Evolutionary conservation across 148 eudicot species (phyloP).

Genomic region (Amaranthus hypochondriacus): DNA sequence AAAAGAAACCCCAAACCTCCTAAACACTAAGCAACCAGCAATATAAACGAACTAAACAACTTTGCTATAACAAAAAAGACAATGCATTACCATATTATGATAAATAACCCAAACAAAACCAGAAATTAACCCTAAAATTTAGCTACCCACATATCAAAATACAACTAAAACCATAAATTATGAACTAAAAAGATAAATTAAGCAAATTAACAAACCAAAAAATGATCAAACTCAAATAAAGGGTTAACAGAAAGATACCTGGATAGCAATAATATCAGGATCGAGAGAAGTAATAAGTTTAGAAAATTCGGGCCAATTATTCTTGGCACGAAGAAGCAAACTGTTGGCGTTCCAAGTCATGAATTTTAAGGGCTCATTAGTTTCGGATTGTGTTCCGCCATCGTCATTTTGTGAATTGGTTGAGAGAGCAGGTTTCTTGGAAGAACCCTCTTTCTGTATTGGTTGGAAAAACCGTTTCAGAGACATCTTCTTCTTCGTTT

Average conservation of each 20-base stretch:
- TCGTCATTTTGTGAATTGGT: conserved; percentile 21
- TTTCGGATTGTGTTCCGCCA: conserved; percentile 15
- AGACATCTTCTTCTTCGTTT: no score
- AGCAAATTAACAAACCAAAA: conserved; percentile 22
- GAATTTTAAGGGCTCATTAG: conserved; percentile 75
- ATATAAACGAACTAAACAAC: no score
- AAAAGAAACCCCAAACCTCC: no score
- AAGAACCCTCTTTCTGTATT: conserved; percentile 61
- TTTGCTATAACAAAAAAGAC: no score
- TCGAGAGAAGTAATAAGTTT: conserved; percentile 58
- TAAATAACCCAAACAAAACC: neutral
- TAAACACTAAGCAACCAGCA: no score
- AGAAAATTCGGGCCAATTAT: conserved; percentile 73
- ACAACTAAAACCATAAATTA: conserved; percentile 10
- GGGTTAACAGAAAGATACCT: conserved; percentile 35
- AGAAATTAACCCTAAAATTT: neutral
- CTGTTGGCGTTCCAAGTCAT: conserved; percentile 98
- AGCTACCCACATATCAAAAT: conserved; percentile 9
- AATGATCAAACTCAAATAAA: neutral
- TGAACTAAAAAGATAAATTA: conserved; percentile 2
- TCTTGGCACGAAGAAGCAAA: conserved; percentile 79
- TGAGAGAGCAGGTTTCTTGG: conserved; percentile 63
- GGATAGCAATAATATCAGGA: conserved; percentile 90
- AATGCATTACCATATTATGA: neutral
- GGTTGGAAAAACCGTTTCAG: conserved; percentile 87